Base-by-base conservation (phyloP, 164 flowering plant genomes). In the Houttuynia cordata region DNA sequence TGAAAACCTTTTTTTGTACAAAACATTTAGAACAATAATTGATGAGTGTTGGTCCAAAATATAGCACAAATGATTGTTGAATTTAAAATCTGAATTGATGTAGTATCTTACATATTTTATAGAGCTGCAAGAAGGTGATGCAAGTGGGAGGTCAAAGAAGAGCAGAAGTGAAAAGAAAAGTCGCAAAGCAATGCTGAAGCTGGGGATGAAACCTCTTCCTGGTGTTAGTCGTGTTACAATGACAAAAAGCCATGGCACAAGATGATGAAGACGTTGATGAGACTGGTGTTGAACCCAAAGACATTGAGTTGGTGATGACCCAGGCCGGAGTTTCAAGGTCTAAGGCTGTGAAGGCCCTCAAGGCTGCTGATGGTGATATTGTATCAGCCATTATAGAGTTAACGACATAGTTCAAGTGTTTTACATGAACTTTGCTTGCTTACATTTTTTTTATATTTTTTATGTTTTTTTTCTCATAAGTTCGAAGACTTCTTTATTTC, bases 211-310 rank as follows among this genome's bases (percentile, higher is more conserved):
- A 62, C 67, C 77, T 39, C 60, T 70, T 52, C 66, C 71, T 13
- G 74, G 77, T 53, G 74, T 71, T n/a, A 74, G 68, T 61, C 74
- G 74, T 52, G 77, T 74, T 54, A 71, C 77, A 0, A 63, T 74
- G 10, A 74, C 71, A 56, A 74, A 71, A 62, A 74, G 70, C 71
- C 51, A 63, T 66, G 58, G 75, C 69, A 56, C 68, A 69, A 63
- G 75, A 75, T 20, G 77, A 74, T 57, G 77, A 74, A 42, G 77
- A 74, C 24, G 74, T 74, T 1, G 77, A 74, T 40, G 77, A 75
- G 64, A 69, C 75, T 6, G 75, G 71, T 0, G 75, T 75, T 41
- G 78, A 75, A 53, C 78, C 75, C 4, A 75, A 69, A 60, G 78
- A 75, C 59, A 72, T 75, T 1, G n/a, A n/a, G n/a, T n/a, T n/a